Percentiles rank a stretch among this genome's conserved stretches.
Conservation (phyloP, 305 asterid species). For the Fraxinus floribunda region DNA sequence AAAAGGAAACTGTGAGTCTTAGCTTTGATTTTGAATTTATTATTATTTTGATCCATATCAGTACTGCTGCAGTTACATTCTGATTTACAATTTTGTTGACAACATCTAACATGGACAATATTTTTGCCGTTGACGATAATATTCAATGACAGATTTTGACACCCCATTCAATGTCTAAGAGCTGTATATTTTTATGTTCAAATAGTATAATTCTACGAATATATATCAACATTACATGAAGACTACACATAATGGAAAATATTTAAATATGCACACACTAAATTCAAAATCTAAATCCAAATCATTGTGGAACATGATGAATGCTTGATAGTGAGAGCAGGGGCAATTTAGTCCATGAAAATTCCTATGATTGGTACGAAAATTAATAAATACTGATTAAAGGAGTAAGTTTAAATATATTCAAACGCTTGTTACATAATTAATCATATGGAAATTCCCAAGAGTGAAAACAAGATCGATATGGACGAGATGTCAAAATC, state of each 20-base stretch:
- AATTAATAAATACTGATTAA: neutral
- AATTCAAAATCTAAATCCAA: neutral
- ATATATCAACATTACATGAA: neutral
- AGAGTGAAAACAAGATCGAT: neutral
- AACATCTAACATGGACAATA: too few relatives aligned
- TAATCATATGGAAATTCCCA: too few relatives aligned
- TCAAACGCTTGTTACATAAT: neutral
- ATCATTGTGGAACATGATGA: neutral
- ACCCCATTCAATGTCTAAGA: too few relatives aligned
- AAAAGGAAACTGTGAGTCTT: too few relatives aligned
- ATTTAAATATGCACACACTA: neutral
- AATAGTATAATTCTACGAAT: too few relatives aligned
- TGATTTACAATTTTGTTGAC: too few relatives aligned
- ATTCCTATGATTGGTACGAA: neutral
- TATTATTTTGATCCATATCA: neutral
- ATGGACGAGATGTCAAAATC: neutral
- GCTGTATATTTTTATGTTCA: too few relatives aligned
- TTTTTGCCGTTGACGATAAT: too few relatives aligned
- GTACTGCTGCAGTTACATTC: too few relatives aligned
- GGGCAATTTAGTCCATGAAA: conserved; percentile 16
- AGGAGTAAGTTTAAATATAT: neutral
- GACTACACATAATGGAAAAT: neutral
- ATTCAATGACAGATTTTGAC: too few relatives aligned
- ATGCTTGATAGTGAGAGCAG: neutral
- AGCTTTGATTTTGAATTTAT: too few relatives aligned